Conservation (phyloP, 805 yeast species). For the Tetrapisispora fleetii region DNA sequence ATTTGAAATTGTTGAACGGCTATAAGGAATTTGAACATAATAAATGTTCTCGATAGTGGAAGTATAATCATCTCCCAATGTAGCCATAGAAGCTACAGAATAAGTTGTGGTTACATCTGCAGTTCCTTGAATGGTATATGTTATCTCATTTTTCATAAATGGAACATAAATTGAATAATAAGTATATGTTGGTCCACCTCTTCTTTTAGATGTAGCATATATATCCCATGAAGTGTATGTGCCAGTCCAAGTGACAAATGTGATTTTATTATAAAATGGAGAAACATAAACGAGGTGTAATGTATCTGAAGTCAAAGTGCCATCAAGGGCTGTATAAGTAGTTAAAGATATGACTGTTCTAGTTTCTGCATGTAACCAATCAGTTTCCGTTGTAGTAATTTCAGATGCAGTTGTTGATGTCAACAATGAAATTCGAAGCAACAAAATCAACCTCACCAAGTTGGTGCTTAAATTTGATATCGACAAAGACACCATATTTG, state of each 20-base stretch:
- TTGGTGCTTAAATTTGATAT: background rate
- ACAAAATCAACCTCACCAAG: background rate
- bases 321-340: background rate
- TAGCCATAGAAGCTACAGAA: background rate
- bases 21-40: background rate
- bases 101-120: background rate
- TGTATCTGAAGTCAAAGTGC: background rate
- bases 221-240: background rate
- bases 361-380: background rate
- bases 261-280: background rate
- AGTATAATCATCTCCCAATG: background rate
- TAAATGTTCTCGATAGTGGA: background rate
- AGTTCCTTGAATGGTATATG: background rate
- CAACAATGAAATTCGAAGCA: background rate
- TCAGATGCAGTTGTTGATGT: background rate
- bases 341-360: background rate
- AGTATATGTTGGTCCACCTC: background rate
- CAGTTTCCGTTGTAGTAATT: background rate
- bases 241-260: background rate
- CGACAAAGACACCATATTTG: too few relatives aligned
- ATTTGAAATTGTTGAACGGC: background rate
- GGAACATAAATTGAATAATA: background rate
- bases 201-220: background rate
- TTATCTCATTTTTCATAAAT: background rate
- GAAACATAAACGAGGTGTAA: background rate